Evolutionary conservation across 2,329 filamentous ascomycete genomes (phyloP), one percentile per base, ranked within the genome.

Genomic region (Stagonosporopsis rhizophila): DNA sequence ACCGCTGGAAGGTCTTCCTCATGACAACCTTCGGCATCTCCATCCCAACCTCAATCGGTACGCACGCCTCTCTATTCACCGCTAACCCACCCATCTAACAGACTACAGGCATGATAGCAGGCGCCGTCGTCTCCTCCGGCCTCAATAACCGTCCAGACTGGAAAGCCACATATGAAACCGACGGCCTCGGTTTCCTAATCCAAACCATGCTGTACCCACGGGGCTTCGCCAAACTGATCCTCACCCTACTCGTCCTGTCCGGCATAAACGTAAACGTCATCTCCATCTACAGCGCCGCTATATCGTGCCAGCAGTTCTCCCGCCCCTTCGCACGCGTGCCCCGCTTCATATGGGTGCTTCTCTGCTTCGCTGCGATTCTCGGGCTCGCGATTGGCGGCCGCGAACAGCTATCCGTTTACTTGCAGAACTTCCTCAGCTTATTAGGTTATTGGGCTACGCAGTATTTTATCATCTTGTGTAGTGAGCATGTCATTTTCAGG

Each of bases 251-350:
- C 39, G 76, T 78, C 1, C 68, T 80, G 38, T 76, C 74, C 46
- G 78, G 78, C 51, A 75, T 80, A 60, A 79, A 77, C 56, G 79
- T 79, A 60, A 79, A 79, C 66, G 78, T 78, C 60, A 78, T 78
- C 1, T 79, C 78, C 64, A 79, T 79, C 73, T 92, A 82, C 68
- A 76, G 72, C 44, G 75, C 76, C 17, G 79, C 78, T 2, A 71
- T 82, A 12, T 77, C 76, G 19, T 76, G 79, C 59, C 78, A 81
- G 69, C 76, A 81, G 62, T 79, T 83, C 61, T 77, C 78, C 23
- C 75, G 79, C 49, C 77, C 78, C 23, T 78, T 79, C 34, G 79
- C 81, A n/a, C 81, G 80, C 15, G 80, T 84, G 37, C 84, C 81
- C 23, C 81, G 79, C 41, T 78, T 80, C 59, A 72, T 81, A 60